Evolutionary conservation across 495 filamentous ascomycete species (phyloP), one percentile per base, ranked within the genome.

Genomic region (Aspergillus kassunensis): DNA sequence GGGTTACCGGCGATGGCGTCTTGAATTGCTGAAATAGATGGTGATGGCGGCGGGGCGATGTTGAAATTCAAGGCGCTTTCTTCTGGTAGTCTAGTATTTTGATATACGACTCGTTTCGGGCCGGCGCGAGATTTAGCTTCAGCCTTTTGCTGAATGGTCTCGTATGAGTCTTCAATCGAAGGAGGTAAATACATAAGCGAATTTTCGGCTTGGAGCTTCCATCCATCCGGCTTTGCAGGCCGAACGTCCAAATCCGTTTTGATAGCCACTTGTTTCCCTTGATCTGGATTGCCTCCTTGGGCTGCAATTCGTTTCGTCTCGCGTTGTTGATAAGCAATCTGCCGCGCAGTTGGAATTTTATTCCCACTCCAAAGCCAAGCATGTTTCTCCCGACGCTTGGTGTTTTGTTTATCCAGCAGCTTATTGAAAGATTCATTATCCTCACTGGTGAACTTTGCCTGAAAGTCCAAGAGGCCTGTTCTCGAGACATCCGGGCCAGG

Each of bases 401-500:
- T 76, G 62, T 97, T 98, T 58, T 96, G 89, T 64, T 86, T 90
- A 70, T 98, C 93, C 11, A 98, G 72, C 1, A 97, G 75, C 60
- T 86, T 86, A 69, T 95, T 92, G 74, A 98, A 97, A 43, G 85
- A 89, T 60, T 96, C 92, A 61, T 97, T 97, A 66, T 98, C 93
- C 69, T 98, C 93, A 57, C 88, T 93, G 4, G 91, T 97, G 67
- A 96, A 97, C 60, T 88, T 90, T 6, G 87, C 78, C 58, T 97
- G 93, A 60, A 97, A 98, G 3, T 86, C 81, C 41, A 82, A 76
- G 9, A 98, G 79, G 41, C 84, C 87, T 70, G 97, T 83, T 59
- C 83, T 86, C 11, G 87, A 86, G 2, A 72, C 71, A 65, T 97
- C 89, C 25, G 91, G 74, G n/a, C 30, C 41, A 10, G 74, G 64